phyloP scores from a whole-genome alignment of 257 asterid genomes.

The Lavandula angustifolia region DNA sequence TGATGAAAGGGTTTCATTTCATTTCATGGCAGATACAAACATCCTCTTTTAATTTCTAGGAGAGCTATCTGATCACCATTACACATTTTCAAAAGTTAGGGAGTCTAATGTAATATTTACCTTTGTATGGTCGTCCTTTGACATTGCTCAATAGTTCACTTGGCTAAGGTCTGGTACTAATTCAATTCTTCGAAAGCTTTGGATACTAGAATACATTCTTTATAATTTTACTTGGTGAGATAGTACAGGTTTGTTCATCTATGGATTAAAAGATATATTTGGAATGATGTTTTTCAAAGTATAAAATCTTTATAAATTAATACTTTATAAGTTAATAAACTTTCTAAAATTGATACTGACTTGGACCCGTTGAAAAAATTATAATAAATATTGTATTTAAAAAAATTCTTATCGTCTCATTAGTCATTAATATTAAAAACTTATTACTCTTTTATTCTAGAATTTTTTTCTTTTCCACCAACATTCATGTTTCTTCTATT shows the following conservation, averaged over 20 bases:
- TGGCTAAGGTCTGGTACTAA: constrained; percentile 67
- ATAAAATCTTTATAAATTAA: too few relatives aligned
- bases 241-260: constrained; percentile 36
- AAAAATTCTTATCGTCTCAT: too few relatives aligned
- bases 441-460: too few relatives aligned
- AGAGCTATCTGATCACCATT: constrained; percentile 59
- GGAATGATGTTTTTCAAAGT: too few relatives aligned
- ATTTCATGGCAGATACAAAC: constrained; percentile 57
- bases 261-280: constrained; percentile 11
- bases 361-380: too few relatives aligned
- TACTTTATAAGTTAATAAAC: too few relatives aligned
- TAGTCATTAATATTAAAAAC: too few relatives aligned
- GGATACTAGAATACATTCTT: constrained; percentile 45
- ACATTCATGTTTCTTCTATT: too few relatives aligned
- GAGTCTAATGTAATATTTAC: constrained; percentile 52
- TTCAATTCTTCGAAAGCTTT: constrained; percentile 46
- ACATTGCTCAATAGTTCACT: constrained; percentile 54
- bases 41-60: constrained; percentile 55
- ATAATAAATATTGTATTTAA: too few relatives aligned
- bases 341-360: too few relatives aligned
- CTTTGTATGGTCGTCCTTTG: constrained; percentile 53
- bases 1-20: constrained; percentile 61
- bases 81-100: constrained; percentile 50
- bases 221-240: constrained; percentile 39
- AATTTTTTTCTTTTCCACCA: too few relatives aligned